Conservation (phyloP, 768 basidiomycete species). For the Punctularia strigosozonata region DNA sequence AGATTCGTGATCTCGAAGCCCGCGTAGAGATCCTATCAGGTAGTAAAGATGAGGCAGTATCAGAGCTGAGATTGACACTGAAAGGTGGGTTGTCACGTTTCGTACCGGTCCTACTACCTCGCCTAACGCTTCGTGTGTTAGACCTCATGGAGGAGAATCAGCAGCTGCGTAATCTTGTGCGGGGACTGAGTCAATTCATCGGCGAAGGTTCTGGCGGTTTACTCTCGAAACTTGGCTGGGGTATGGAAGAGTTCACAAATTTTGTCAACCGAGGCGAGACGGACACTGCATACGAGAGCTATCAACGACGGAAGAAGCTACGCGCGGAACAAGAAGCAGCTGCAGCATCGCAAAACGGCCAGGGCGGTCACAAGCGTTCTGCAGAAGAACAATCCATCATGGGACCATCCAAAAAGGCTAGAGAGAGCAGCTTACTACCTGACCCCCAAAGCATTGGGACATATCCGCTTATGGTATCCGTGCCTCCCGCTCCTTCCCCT, state of each 20-base stretch:
- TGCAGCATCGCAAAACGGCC: too few relatives aligned
- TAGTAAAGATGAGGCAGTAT: conserved; percentile 80
- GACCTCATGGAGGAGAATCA: conserved; percentile 89
- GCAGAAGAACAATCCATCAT: conserved; percentile 33
- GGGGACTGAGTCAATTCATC: conserved; percentile 68
- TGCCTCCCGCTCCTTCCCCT: conserved; percentile 20
- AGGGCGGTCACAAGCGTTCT: too few relatives aligned
- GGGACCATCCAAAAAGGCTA: conserved; percentile 36
- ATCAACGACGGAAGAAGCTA: conserved; percentile 55
- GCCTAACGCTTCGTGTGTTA: conserved; percentile 14
- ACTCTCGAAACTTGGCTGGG: conserved; percentile 71
- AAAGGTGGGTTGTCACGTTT: conserved; percentile 36
- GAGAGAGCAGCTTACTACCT: conserved; percentile 25
- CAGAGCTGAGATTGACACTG: conserved; percentile 72
- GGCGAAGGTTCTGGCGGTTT: conserved; percentile 79
- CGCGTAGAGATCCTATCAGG: conserved; percentile 91
- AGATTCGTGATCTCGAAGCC: conserved; percentile 95
- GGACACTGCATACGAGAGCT: conserved; percentile 88
- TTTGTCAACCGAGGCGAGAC: conserved; percentile 83
- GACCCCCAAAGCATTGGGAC: conserved; percentile 29
- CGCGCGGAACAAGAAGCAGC: conserved; percentile 21
- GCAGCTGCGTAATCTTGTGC: conserved; percentile 66
- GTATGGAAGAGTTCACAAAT: conserved; percentile 63
- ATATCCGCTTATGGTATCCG: conserved; percentile 44
- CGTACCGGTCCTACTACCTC: conserved; percentile 1